A percentile compares a stretch with the other conserved stretches of the same genome.
phyloP scores from a whole-genome alignment of 495 filamentous ascomycete genomes.

The Tuber aestivum region DNA sequence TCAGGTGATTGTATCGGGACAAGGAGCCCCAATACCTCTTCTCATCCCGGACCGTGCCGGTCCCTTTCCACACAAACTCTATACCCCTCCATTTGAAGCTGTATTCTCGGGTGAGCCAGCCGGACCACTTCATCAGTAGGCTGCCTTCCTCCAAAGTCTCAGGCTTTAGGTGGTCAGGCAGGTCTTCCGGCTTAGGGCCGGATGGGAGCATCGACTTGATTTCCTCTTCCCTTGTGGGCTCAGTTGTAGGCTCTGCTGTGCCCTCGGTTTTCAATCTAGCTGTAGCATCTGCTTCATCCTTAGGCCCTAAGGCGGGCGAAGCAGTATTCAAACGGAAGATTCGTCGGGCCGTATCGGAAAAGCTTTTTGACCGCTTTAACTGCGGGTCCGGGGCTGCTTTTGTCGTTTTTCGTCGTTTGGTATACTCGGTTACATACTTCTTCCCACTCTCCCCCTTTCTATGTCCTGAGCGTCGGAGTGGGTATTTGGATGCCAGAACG shows the following conservation, averaged over 20 bases:
- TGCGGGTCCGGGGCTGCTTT: slow-evolving; percentile 5
- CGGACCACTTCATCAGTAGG: slow-evolving; percentile 33
- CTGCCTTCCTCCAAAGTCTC: slow-evolving; percentile 23
- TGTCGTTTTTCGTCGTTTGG: slow-evolving; percentile 9
- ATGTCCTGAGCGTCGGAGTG: slow-evolving; percentile 13
- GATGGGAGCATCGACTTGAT: slow-evolving; percentile 7
- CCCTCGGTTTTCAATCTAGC: neutral
- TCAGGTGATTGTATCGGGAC: slow-evolving; percentile 34
- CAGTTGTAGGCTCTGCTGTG: neutral
- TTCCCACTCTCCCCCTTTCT: slow-evolving; percentile 28
- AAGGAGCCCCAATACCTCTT: slow-evolving; percentile 29
- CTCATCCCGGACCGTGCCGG: slow-evolving; percentile 32
- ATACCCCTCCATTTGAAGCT: slow-evolving; percentile 21
- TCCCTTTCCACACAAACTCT: slow-evolving; percentile 34
- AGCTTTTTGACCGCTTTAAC: slow-evolving; percentile 14
- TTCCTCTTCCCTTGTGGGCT: neutral
- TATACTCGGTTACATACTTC: slow-evolving; percentile 18
- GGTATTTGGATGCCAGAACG: slow-evolving; percentile 29
- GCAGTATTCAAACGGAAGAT: slow-evolving; percentile 10
- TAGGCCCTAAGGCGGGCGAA: neutral
- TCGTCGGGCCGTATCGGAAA: slow-evolving; percentile 12
- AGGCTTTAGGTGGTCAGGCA: slow-evolving; percentile 26
- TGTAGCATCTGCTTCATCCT: neutral
- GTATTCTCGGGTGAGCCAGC: slow-evolving; percentile 37
- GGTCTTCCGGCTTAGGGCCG: slow-evolving; percentile 9